Percentiles rank a stretch among this genome's conserved stretches.
Conservation (phyloP, 2,329 filamentous ascomycete genomes). For the Arthrobotrys musiformis region DNA sequence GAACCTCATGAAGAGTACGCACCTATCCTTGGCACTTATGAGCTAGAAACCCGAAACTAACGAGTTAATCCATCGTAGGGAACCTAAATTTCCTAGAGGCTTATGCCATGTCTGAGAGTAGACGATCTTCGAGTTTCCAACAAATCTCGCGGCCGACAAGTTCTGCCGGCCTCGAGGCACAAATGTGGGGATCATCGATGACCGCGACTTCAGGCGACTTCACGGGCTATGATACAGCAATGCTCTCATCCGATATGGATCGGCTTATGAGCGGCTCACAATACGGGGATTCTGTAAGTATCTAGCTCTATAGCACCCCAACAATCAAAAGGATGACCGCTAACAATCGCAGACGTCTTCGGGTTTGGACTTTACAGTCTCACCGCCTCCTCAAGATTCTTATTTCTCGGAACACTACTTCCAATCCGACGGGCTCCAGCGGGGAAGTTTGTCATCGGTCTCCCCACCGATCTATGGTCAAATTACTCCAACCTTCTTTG, state of each 20-base stretch:
- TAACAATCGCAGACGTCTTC: constrained; percentile 23
- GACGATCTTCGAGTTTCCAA: constrained; percentile 36
- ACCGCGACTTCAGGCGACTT: constrained; percentile 27
- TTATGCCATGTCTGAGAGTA: constrained; percentile 29
- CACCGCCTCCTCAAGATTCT: constrained; percentile 46
- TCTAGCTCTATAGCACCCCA: too few relatives aligned
- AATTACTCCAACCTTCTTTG: constrained; percentile 27
- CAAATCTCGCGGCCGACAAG: constrained; percentile 43
- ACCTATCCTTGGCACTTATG: not conserved
- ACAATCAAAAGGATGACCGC: not conserved
- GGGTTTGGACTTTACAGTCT: constrained; percentile 46
- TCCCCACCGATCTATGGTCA: constrained; percentile 34
- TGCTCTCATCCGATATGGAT: constrained; percentile 52
- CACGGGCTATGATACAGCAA: constrained; percentile 33
- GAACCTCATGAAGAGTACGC: constrained; percentile 42
- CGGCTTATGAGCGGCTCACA: constrained; percentile 37
- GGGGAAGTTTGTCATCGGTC: constrained; percentile 20
- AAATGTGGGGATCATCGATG: constrained; percentile 47
- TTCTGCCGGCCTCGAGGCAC: constrained; percentile 36
- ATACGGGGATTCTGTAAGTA: constrained; percentile 40
- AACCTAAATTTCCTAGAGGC: constrained; percentile 44
- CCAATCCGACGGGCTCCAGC: constrained; percentile 34
- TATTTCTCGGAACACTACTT: constrained; percentile 49
- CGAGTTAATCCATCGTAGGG: not conserved
- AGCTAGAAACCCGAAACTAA: not conserved